A percentile compares a stretch with the other conserved stretches of the same genome.
These are phyloP conservation scores for Polyporus tsugae DNA, from an alignment of 1,284 basidiomycete genomes.

Conservation along the genomic window DNA sequence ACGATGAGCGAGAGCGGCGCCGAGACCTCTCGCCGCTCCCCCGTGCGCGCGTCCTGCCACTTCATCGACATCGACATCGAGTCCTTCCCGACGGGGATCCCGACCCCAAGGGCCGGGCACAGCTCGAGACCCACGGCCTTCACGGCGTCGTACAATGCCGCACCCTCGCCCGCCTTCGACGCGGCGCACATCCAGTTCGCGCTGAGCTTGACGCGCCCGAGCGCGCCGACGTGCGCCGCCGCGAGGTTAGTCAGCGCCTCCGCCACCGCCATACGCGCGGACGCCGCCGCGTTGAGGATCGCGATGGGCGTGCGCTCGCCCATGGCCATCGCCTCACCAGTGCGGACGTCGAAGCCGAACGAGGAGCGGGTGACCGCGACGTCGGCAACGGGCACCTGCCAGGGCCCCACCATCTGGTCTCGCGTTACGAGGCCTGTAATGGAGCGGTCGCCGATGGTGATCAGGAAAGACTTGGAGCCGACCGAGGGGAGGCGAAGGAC, in stretches of 20 bases:
- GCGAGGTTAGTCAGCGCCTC: conserved; percentile 94
- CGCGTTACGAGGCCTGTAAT: conserved; percentile 95
- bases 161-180: conserved; percentile 90
- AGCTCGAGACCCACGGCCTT: conserved; percentile 93
- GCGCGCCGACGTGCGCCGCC: conserved; percentile 79
- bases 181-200: conserved; percentile 99
- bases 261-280: conserved; percentile 95
- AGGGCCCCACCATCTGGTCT: conserved; percentile 99
- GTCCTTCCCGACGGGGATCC: conserved; percentile 98
- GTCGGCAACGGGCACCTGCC: conserved; percentile 98
- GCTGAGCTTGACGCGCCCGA: conserved; percentile 89
- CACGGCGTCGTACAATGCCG: conserved; percentile 92
- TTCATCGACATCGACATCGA: conserved; percentile 99
- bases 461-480: conserved; percentile 96
- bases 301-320: conserved; percentile 96
- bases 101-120: conserved; percentile 93
- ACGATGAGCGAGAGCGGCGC: conserved; percentile 93
- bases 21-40: conserved; percentile 82
- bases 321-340: conserved; percentile 97
- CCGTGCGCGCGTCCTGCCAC: conserved; percentile 67
- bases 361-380: conserved; percentile 95
- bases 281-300: conserved; percentile 86
- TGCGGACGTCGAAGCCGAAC: conserved; percentile 90
- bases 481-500: conserved; percentile 93
- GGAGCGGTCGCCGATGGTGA: conserved; percentile 96